phyloP scores from a whole-genome alignment of 345 rosid species.

The Conringia planisiliqua region DNA sequence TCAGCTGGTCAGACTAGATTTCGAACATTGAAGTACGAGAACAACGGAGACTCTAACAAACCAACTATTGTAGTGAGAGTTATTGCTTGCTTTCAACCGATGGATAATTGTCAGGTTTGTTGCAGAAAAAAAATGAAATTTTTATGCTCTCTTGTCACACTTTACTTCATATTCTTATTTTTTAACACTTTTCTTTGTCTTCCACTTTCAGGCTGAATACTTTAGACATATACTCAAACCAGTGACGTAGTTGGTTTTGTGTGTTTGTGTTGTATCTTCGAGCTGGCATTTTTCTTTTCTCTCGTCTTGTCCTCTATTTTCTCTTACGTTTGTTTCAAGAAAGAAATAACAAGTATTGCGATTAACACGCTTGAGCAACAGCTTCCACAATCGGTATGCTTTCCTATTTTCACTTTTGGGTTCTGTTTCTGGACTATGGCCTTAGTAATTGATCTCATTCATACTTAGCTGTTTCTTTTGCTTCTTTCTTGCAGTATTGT shows the following conservation, averaged over 20 bases:
- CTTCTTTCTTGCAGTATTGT: constrained; percentile 31
- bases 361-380: constrained; percentile 33
- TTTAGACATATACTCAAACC: constrained; percentile 96
- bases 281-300: constrained; percentile 34
- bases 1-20: constrained; percentile 93
- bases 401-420: neutral
- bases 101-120: constrained; percentile 96
- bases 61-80: constrained; percentile 76
- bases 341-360: constrained; percentile 37
- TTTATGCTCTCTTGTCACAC: neutral
- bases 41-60: constrained; percentile 73
- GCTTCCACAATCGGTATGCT: constrained; percentile 44
- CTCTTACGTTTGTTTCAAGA: constrained; percentile 37
- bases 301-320: constrained; percentile 20
- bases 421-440: neutral
- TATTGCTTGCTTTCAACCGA: constrained; percentile 97
- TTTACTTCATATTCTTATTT: neutral
- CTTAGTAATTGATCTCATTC: constrained; percentile 23
- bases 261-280: constrained; percentile 29
- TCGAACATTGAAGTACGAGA: constrained; percentile 87
- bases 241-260: constrained; percentile 71
- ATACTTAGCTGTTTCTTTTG: no score
- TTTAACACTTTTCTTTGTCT: constrained; percentile 14
- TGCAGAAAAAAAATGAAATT: neutral
- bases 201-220: constrained; percentile 76